Evolutionary conservation across 495 filamentous ascomycete genomes (phyloP).

Genomic region (Lasiosphaeria ovina): DNA sequence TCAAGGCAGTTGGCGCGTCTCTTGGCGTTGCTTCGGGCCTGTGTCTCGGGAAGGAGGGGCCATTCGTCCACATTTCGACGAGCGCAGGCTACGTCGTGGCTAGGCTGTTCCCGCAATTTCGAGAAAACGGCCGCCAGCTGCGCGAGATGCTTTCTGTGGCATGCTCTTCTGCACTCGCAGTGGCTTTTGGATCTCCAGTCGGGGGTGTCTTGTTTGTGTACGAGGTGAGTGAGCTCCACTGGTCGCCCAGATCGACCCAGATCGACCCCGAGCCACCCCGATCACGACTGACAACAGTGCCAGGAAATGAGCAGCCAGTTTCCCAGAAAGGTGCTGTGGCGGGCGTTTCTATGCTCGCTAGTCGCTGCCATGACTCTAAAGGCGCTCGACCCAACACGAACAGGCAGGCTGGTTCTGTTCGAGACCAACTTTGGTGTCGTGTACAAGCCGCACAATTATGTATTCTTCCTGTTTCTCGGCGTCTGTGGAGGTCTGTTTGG

Average conservation of each 20-base stretch:
- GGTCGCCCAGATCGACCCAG: not conserved
- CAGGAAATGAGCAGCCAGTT: conserved; percentile 55
- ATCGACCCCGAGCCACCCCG: not conserved
- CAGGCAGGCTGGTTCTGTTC: conserved; percentile 58
- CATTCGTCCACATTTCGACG: conserved; percentile 59
- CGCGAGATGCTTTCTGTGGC: conserved; percentile 55
- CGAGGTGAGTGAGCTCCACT: conserved; percentile 21
- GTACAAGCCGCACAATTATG: conserved; percentile 53
- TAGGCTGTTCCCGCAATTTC: conserved; percentile 50
- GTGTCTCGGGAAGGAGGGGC: conserved; percentile 60
- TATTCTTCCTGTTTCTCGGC: conserved; percentile 55
- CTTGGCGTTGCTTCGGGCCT: conserved; percentile 58
- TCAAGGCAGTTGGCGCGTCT: conserved; percentile 56
- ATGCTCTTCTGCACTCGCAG: conserved; percentile 54
- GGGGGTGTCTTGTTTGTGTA: conserved; percentile 59
- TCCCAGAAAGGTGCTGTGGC: conserved; percentile 53
- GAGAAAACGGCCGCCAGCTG: conserved; percentile 51
- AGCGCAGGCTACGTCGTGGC: conserved; percentile 57
- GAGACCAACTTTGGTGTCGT: conserved; percentile 56
- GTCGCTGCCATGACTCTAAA: conserved; percentile 53
- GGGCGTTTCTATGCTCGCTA: conserved; percentile 57
- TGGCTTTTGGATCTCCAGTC: conserved; percentile 61
- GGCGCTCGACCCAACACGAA: conserved; percentile 56
- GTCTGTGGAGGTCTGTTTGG: conserved; percentile 56
- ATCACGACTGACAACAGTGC: not conserved